A percentile compares a stretch with the other conserved stretches of the same genome.
Evolutionary conservation across 805 yeast species (phyloP).

Genomic region (Alloascoidea africana): DNA sequence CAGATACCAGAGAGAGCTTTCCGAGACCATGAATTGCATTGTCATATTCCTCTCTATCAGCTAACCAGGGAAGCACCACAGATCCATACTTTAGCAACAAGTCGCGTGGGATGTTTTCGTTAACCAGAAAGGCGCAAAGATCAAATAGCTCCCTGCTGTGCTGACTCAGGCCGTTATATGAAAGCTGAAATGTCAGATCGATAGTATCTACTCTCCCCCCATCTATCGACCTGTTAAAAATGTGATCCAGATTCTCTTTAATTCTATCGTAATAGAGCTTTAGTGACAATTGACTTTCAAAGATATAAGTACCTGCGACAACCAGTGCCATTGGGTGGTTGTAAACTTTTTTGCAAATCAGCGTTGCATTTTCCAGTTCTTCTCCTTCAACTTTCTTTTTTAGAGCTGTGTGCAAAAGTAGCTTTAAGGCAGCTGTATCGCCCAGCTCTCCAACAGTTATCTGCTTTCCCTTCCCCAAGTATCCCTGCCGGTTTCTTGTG

Average conservation of each 20-base stretch:
- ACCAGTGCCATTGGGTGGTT: background rate
- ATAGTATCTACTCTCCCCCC: background rate
- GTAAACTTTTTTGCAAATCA: background rate
- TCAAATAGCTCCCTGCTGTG: background rate
- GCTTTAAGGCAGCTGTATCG: background rate
- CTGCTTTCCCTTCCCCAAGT: background rate
- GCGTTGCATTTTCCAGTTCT: background rate
- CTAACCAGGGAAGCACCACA: background rate
- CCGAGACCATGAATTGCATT: background rate
- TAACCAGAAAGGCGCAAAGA: background rate
- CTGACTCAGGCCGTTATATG: background rate
- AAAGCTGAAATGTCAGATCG: background rate
- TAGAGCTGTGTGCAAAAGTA: background rate
- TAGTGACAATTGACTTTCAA: background rate
- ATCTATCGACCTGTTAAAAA: background rate
- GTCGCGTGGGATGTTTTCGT: background rate
- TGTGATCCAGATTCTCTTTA: background rate
- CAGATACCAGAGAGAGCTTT: background rate
- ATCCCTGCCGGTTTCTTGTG: background rate
- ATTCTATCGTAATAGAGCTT: background rate
- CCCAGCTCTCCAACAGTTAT: background rate
- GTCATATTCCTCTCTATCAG: background rate
- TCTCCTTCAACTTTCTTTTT: background rate
- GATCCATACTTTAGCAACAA: background rate
- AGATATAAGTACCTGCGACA: background rate